Evolutionary conservation across 139 green algal species (phyloP), one percentile per base, ranked within the genome.

Genomic region (Micractinium conductrix): DNA sequence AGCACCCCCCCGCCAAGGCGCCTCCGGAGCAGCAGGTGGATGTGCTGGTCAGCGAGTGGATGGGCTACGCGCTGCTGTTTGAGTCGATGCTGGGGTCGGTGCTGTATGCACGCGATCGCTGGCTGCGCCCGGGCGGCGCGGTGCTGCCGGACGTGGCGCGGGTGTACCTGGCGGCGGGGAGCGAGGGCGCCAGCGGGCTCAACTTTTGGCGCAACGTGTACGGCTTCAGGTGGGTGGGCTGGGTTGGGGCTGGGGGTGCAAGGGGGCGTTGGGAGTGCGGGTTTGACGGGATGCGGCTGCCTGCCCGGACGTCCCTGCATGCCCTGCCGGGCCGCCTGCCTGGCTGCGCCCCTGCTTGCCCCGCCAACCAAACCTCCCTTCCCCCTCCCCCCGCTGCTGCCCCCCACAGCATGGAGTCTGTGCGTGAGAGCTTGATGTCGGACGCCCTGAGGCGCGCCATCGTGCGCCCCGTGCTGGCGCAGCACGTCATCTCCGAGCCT

Each of bases 21-120:
- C n/a, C n/a, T n/a, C n/a, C n/a, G n/a, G n/a, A n/a, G 35, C 58
- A 67, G 65, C 84, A 95, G 89, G 95, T 96, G 43, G 93, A 97
- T 81, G 93, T 98, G 50, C 86, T 99, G 35, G 95, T 99, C 28
- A 95, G 86, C 80, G 97, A 99, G 88, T 99, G 97, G 97, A 99
- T 99, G 97, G 97, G 87, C 35, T 99, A 99, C 90, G 96, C 90
- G 5, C 91, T 99, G 82, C 88, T 99, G 53, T 99, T 98, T 89
- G 97, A 99, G 91, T 95, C 89, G 78, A 99, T 99, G 97, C 90
- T 99, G 58, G 90, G 96, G 83, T 94, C 90, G 10, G 95, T 99
- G 67, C 50, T 97, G 16, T 38, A 88, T 44, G 94, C 93, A 8
- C 87, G 94, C 1, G 91, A 93, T 79, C 84, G 83, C 67, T 97